These are phyloP conservation scores for Lipomyces lipofer DNA, from an alignment of 805 yeast genomes.

Conservation along the genomic window DNA sequence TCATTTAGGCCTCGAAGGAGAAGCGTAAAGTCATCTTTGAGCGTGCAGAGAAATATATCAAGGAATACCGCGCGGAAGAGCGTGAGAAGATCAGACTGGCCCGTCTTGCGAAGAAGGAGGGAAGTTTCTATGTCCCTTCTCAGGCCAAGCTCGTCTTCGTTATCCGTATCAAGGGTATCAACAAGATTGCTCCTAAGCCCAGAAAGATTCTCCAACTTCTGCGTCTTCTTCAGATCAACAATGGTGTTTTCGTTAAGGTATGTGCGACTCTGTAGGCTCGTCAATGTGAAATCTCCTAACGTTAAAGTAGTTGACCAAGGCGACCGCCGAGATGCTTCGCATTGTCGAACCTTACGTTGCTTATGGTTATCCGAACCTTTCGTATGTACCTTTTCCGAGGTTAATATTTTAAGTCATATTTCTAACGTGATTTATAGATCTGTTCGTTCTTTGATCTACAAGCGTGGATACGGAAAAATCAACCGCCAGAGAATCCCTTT, in stretches of 20 bases:
- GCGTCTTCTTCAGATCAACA: conserved; percentile 76
- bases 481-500: conserved; percentile 75
- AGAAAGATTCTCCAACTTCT: conserved; percentile 76
- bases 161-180: conserved; percentile 77
- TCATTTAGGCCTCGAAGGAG: conserved; percentile 47
- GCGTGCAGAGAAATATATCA: conserved; percentile 92
- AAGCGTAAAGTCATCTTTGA: conserved; percentile 67
- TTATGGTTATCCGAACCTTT: conserved; percentile 76
- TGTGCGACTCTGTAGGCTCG: no score
- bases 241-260: conserved; percentile 69
- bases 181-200: conserved; percentile 79
- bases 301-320: conserved; percentile 62
- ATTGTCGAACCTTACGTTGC: conserved; percentile 81
- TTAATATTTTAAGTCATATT: no score
- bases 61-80: conserved; percentile 88
- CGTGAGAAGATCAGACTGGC: conserved; percentile 73
- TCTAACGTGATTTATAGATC: no score
- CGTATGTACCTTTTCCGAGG: no score
- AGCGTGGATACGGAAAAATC: conserved; percentile 83
- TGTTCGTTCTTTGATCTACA: conserved; percentile 72
- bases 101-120: conserved; percentile 92
- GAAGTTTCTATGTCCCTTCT: conserved; percentile 85
- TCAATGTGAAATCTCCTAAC: no score
- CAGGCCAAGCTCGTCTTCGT: conserved; percentile 69
- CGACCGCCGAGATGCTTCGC: conserved; percentile 72